phyloP scores from a whole-genome alignment of 805 yeast genomes.

The Nadsonia fulvescens region DNA sequence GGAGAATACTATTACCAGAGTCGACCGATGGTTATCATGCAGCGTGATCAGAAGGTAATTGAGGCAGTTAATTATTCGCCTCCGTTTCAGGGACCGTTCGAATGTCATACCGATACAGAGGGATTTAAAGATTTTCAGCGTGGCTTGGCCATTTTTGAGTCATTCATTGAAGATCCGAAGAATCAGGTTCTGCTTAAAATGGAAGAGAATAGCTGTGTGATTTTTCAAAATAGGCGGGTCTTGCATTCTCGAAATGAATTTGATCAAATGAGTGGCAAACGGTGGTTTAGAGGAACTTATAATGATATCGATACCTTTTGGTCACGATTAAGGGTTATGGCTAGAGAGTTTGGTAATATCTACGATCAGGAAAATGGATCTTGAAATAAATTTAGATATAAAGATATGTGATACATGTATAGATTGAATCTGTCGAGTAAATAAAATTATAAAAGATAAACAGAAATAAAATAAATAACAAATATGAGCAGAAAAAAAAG shows the following conservation, averaged over 20 bases:
- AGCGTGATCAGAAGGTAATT: slow-evolving; percentile 21
- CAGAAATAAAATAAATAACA: too few relatives aligned
- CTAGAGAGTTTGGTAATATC: too few relatives aligned
- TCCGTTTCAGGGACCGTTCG: slow-evolving; percentile 69
- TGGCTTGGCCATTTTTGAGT: slow-evolving; percentile 45
- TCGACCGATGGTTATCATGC: slow-evolving; percentile 46
- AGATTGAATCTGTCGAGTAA: too few relatives aligned
- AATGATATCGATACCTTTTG: slow-evolving; percentile 52
- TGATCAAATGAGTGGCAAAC: slow-evolving; percentile 27
- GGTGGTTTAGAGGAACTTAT: slow-evolving; percentile 68
- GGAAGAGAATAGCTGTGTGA: slow-evolving; percentile 41
- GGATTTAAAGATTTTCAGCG: slow-evolving; percentile 33
- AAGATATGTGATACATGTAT: too few relatives aligned
- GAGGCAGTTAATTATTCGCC: slow-evolving; percentile 59
- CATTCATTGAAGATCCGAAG: slow-evolving; percentile 29
- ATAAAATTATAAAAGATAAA: too few relatives aligned
- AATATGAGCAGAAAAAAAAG: too few relatives aligned
- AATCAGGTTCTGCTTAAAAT: slow-evolving; percentile 39
- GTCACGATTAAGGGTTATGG: slow-evolving; percentile 28
- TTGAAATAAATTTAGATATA: too few relatives aligned
- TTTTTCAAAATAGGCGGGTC: slow-evolving; percentile 54
- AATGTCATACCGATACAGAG: slow-evolving; percentile 22
- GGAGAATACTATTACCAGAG: slow-evolving; percentile 42
- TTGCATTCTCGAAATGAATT: slow-evolving; percentile 45
- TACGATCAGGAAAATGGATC: too few relatives aligned